Conservation (phyloP, 2,329 filamentous ascomycete genomes). For the Claviceps sp. region DNA sequence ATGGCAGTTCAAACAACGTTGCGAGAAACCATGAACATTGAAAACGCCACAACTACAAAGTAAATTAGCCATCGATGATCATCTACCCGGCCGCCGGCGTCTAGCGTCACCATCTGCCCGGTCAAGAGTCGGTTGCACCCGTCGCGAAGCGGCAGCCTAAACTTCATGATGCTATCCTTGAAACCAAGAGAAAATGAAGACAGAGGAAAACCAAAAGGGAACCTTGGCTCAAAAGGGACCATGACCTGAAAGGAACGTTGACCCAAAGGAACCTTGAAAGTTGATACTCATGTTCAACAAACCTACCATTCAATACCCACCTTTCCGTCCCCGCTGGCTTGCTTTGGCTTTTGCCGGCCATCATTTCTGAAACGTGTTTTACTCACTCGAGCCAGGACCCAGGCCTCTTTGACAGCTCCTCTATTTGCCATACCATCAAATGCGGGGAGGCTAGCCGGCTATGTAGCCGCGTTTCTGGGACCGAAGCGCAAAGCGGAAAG, state of each 20-base stretch:
- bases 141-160: background rate
- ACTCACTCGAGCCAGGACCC: background rate
- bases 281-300: background rate
- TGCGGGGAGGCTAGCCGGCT: background rate
- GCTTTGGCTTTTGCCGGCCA: background rate
- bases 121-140: background rate
- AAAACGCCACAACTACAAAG: background rate
- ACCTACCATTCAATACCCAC: background rate
- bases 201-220: background rate
- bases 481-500: background rate
- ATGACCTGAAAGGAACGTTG: too few species aligned
- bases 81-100: too few species aligned
- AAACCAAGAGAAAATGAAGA: background rate
- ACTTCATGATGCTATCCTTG: background rate
- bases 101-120: background rate
- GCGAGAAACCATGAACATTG: background rate
- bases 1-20: background rate
- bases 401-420: background rate
- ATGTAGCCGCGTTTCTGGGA: background rate
- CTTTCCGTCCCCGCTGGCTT: background rate
- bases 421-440: background rate
- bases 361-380: background rate
- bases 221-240: too few species aligned
- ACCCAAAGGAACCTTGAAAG: background rate
- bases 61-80: background rate